These are phyloP conservation scores for Gastrolobium villosum DNA, from an alignment of 306 rosid species.

Conservation along the genomic window DNA sequence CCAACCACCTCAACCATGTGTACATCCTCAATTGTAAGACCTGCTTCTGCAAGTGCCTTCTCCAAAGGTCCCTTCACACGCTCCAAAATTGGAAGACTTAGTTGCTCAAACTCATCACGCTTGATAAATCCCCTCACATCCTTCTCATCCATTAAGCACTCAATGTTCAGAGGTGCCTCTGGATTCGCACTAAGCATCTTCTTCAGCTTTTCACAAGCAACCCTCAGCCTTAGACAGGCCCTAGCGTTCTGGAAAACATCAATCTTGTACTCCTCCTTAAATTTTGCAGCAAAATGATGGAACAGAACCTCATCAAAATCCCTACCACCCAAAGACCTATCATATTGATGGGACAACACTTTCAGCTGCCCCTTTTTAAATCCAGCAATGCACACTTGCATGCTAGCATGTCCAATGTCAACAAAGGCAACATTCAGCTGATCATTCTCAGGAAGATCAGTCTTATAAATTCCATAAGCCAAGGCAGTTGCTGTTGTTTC, in stretches of 20 bases:
- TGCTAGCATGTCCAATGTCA: constrained; percentile 93
- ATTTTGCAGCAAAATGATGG: constrained; percentile 79
- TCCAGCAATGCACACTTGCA: constrained; percentile 98
- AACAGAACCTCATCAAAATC: constrained; percentile 92
- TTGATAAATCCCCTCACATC: constrained; percentile 88
- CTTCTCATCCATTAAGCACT: constrained; percentile 96
- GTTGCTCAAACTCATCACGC: constrained; percentile 92
- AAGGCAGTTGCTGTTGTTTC: constrained; percentile 95
- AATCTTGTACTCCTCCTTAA: constrained; percentile 87
- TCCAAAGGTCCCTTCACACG: constrained; percentile 91
- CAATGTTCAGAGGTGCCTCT: constrained; percentile 87
- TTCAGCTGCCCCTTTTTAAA: constrained; percentile 90
- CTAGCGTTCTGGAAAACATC: constrained; percentile 85
- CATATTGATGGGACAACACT: constrained; percentile 84
- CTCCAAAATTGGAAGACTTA: constrained; percentile 83
- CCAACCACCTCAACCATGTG: constrained; percentile 94
- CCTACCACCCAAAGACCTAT: constrained; percentile 92
- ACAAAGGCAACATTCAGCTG: constrained; percentile 91
- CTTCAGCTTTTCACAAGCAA: constrained; percentile 94
- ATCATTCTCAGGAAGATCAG: constrained; percentile 89
- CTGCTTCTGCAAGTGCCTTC: constrained; percentile 88
- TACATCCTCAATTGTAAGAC: constrained; percentile 72
- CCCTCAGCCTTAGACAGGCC: constrained; percentile 86
- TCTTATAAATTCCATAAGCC: constrained; percentile 97
- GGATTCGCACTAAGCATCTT: constrained; percentile 97